Evolutionary conservation across 495 filamentous ascomycete genomes (phyloP).

Genomic region (Aspergillus baeticus): DNA sequence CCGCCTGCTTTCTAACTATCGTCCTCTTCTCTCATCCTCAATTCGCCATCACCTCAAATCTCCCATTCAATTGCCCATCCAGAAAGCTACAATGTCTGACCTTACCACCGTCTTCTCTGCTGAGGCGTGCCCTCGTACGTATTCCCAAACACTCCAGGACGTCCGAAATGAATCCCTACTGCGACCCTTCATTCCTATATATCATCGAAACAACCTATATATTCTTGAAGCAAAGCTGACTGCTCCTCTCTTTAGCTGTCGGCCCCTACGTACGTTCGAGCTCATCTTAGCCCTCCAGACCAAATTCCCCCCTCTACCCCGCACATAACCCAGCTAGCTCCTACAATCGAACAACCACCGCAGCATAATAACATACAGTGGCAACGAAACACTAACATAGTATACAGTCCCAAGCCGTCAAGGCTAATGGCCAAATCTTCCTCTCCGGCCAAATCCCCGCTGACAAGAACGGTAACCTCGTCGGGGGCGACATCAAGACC

Average conservation of each 20-base stretch:
- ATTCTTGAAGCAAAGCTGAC: no score
- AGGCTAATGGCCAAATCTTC: constrained; percentile 79
- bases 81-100: constrained; percentile 31
- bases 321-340: constrained; percentile 2
- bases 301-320: constrained; percentile 6
- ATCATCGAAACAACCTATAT: no score
- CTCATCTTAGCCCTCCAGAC: constrained; percentile 3
- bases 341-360: not conserved
- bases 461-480: constrained; percentile 68
- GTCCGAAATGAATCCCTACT: no score
- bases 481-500: constrained; percentile 72
- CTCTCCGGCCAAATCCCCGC: constrained; percentile 92
- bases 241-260: constrained; percentile 37
- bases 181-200: no score
- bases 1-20: constrained; percentile 30
- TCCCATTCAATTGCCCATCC: constrained; percentile 13
- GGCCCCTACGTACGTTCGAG: constrained; percentile 54
- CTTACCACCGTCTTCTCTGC: constrained; percentile 39
- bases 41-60: constrained; percentile 3
- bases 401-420: constrained; percentile 80
- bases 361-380: not conserved
- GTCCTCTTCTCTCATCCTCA: constrained; percentile 19
- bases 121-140: constrained; percentile 50
- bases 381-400: constrained; percentile 5
- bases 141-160: not conserved